Evolutionary conservation across 192 early-diverging fungal species (phyloP), one percentile per base, ranked within the genome.

Genomic region (Coemansia sp.): DNA sequence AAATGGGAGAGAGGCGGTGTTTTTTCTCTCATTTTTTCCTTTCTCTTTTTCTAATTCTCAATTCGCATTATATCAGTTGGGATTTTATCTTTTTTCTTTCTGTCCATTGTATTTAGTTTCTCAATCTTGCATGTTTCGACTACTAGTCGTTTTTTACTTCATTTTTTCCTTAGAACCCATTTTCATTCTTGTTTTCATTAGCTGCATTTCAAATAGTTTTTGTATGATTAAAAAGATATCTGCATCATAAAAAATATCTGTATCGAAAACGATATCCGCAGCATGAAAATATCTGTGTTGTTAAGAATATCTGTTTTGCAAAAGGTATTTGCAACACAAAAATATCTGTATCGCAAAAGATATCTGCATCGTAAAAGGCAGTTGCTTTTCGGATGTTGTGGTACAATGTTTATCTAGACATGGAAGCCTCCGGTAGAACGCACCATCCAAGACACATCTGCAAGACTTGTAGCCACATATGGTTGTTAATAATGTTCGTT

Each of bases 181-280:
- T 47, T 15, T 37, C 58, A 60, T 19, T 60, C 41, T 21, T 61
- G 41, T 41, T 41, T 15, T 10, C 19, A 61, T 19, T 42, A 40
- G 9, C 41, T 39, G 47, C 48, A 46, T 63, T 63, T 18, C 18
- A 12, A 18, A 11, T 46, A 36, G 37, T 51, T 63, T 41, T 43
- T 66, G 13, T 32, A 19, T 66, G 12, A 26, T 54, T 54, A 26
- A 54, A 22, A 18, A 54, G 13, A 60, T 9, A 59, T 18, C 58
- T 39, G 40, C 10, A 22, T 52, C 49, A 52, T 52, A 43, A 26
- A 26, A 26, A 26, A 3, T 26, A 26, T 26, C 26, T 62, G 7
- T 43, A 13, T 12, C 22, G 13, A 18, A 41, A 8, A 65, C 54
- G 13, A 22, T 19, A 32, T 49, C 22, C 8, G 8, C 32, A 41